These are phyloP conservation scores for Chrysopogon serrulatus DNA, from an alignment of 176 grass and related monocot genomes.

Conservation along the genomic window DNA sequence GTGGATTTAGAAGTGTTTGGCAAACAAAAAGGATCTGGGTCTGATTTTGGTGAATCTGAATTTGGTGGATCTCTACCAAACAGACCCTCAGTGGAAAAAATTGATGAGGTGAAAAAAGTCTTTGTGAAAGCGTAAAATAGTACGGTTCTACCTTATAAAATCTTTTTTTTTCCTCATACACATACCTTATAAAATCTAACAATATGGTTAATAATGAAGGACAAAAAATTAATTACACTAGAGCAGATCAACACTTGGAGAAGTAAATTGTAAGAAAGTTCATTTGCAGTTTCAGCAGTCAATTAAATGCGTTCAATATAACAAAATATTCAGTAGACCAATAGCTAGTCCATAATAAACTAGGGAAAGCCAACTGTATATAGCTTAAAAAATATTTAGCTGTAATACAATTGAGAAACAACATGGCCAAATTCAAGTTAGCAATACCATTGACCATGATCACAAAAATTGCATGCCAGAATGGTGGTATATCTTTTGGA, in stretches of 20 bases:
- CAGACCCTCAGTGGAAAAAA: background rate
- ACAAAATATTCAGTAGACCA: background rate
- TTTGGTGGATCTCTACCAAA: too few species aligned
- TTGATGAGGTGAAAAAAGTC: background rate
- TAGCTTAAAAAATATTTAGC: slow-evolving; percentile 5
- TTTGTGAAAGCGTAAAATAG: background rate
- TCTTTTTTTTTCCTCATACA: background rate
- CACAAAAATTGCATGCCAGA: slow-evolving; percentile 98
- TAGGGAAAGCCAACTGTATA: slow-evolving; percentile 2
- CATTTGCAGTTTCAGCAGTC: background rate
- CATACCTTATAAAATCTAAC: background rate
- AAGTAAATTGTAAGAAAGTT: background rate
- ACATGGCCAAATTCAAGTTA: slow-evolving; percentile 12
- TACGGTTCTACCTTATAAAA: background rate
- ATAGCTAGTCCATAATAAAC: slow-evolving; percentile 6
- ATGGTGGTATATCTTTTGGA: slow-evolving; percentile 93
- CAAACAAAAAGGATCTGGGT: too few species aligned
- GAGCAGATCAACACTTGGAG: background rate
- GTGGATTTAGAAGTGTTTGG: too few species aligned
- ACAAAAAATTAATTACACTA: background rate
- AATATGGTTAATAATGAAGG: slow-evolving; percentile 1
- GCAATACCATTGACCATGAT: slow-evolving; percentile 97
- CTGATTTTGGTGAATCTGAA: too few species aligned
- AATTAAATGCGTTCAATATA: background rate
- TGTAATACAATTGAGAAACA: background rate